phyloP scores from a whole-genome alignment of 176 grass and related monocot species.

The Ensete ventricosum region DNA sequence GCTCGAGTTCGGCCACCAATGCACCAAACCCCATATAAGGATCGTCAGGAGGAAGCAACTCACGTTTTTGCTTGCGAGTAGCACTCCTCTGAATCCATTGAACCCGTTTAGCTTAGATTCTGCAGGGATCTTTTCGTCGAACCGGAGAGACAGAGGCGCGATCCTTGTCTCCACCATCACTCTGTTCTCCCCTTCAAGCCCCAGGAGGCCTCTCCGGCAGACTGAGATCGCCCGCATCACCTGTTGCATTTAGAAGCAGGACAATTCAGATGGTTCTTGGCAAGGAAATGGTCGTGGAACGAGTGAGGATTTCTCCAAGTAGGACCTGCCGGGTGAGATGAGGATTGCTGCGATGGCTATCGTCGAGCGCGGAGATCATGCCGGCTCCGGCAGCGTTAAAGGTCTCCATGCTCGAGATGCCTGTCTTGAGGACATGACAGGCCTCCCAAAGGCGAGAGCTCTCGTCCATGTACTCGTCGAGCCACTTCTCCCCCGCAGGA shows the following conservation, averaged over 20 bases:
- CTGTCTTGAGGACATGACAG: slow-evolving; percentile 52
- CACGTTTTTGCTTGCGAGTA: slow-evolving; percentile 55
- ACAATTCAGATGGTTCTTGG: not conserved
- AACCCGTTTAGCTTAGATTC: slow-evolving; percentile 66
- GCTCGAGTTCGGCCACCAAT: slow-evolving; percentile 25
- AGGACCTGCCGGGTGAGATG: slow-evolving; percentile 43
- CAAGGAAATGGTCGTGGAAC: no score
- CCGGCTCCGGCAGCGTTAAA: slow-evolving; percentile 36
- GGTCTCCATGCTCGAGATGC: slow-evolving; percentile 52
- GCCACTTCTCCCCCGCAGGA: slow-evolving; percentile 63
- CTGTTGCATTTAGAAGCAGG: slow-evolving; percentile 16
- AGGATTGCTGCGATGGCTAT: slow-evolving; percentile 18
- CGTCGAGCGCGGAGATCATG: slow-evolving; percentile 37
- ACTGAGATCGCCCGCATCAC: slow-evolving; percentile 46
- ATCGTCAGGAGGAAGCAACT: slow-evolving; percentile 61
- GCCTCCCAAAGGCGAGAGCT: slow-evolving; percentile 67
- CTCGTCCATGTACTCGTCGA: slow-evolving; percentile 99
- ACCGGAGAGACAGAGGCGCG: slow-evolving; percentile 41
- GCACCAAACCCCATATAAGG: slow-evolving; percentile 66
- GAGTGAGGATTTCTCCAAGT: not conserved
- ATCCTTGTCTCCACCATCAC: slow-evolving; percentile 48
- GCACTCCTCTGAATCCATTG: slow-evolving; percentile 77
- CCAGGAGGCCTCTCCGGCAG: slow-evolving; percentile 51
- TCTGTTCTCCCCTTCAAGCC: slow-evolving; percentile 79
- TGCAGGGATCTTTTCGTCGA: slow-evolving; percentile 44